phyloP scores from a whole-genome alignment of 1,284 basidiomycete species.

The Melampsora americana region DNA sequence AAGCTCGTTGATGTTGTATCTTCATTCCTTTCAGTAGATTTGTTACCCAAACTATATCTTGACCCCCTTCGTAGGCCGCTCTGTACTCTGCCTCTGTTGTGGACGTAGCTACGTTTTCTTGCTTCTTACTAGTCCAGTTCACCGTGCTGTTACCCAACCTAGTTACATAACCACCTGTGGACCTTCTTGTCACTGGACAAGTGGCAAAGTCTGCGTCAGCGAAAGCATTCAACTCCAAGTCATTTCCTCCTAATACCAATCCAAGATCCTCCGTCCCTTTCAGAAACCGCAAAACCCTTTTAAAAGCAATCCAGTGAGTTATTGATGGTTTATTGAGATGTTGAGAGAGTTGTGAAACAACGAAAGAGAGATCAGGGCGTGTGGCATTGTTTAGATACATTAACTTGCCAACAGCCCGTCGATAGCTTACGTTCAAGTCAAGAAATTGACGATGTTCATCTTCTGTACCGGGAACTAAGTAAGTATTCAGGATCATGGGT shows the following conservation, averaged over 20 bases:
- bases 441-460: background rate
- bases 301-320: background rate
- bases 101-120: too few species aligned
- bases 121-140: too few species aligned
- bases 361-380: too few species aligned
- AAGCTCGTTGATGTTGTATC: too few species aligned
- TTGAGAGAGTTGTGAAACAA: too few species aligned
- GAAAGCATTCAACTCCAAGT: background rate
- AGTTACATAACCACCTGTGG: too few species aligned
- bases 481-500: background rate
- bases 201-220: background rate
- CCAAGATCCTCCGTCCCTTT: background rate
- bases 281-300: background rate
- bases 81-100: too few species aligned
- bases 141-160: too few species aligned
- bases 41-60: background rate
- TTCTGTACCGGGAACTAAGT: background rate
- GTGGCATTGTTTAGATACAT: too few species aligned
- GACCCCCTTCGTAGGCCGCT: background rate
- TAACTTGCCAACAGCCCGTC: too few species aligned
- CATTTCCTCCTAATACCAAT: background rate
- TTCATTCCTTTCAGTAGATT: background rate
- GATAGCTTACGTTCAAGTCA: background rate
- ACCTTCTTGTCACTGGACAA: background rate
- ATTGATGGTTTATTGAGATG: background rate